Evolutionary conservation across 768 basidiomycete species (phyloP).

Genomic region (Phaffia tasmanica): DNA sequence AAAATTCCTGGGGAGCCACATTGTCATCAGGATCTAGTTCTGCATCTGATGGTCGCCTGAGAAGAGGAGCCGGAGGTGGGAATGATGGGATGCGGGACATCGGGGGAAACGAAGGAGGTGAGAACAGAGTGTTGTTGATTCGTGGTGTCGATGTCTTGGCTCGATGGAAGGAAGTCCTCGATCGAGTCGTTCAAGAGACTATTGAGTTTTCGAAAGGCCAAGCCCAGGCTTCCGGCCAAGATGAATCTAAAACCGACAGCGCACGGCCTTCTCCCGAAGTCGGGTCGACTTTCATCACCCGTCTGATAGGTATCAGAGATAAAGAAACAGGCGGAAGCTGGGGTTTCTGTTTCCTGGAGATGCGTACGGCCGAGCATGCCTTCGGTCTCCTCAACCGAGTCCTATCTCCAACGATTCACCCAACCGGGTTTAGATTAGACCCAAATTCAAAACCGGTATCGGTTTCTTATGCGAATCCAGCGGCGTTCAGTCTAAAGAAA

Average conservation of each 20-base stretch:
- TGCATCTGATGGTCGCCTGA: constrained; percentile 33
- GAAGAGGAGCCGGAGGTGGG: constrained; percentile 43
- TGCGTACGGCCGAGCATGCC: constrained; percentile 55
- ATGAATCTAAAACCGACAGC: constrained; percentile 30
- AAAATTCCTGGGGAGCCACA: constrained; percentile 38
- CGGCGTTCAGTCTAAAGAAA: not conserved
- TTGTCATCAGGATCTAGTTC: constrained; percentile 8
- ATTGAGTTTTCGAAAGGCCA: constrained; percentile 52
- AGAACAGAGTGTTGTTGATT: constrained; percentile 63
- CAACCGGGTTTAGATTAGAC: constrained; percentile 16
- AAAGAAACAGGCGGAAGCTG: constrained; percentile 75
- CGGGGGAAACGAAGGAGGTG: constrained; percentile 49
- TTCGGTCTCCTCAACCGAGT: constrained; percentile 8
- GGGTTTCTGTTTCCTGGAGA: constrained; percentile 90
- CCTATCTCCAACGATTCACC: constrained; percentile 7
- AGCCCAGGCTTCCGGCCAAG: constrained; percentile 10
- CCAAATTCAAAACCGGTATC: constrained; percentile 17
- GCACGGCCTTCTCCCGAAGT: constrained; percentile 25
- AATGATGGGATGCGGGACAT: constrained; percentile 97
- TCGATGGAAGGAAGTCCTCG: constrained; percentile 70
- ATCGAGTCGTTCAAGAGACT: constrained; percentile 48
- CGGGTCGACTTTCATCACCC: constrained; percentile 46
- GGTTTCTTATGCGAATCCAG: constrained; percentile 13
- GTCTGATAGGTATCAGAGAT: constrained; percentile 82
- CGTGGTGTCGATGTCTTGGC: constrained; percentile 81